A percentile compares a stretch with the other conserved stretches of the same genome.
These are phyloP conservation scores for Penicillium antarcticum DNA, from an alignment of 495 filamentous ascomycete genomes.

Conservation along the genomic window DNA sequence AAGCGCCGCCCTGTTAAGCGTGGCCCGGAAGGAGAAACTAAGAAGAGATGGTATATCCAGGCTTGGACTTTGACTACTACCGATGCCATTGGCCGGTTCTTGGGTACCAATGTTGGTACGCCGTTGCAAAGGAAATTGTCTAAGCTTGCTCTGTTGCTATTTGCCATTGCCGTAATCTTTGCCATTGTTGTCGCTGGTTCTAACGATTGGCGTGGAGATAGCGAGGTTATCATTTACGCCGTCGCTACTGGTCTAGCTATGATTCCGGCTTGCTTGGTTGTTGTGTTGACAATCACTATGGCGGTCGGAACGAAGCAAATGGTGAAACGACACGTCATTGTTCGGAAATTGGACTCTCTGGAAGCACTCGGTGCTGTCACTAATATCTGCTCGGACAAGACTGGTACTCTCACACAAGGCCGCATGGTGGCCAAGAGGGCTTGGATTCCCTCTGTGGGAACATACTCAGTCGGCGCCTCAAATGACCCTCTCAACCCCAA, in stretches of 20 bases:
- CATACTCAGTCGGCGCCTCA: constrained; percentile 56
- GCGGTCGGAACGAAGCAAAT: constrained; percentile 71
- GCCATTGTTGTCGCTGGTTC: constrained; percentile 65
- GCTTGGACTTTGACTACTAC: constrained; percentile 63
- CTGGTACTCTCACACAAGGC: constrained; percentile 69
- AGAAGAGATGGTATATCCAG: constrained; percentile 64
- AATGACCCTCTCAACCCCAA: constrained; percentile 56
- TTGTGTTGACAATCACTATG: constrained; percentile 74
- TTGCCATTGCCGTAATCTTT: constrained; percentile 65
- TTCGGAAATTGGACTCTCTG: constrained; percentile 61
- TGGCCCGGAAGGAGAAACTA: constrained; percentile 52
- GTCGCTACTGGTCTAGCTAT: constrained; percentile 67
- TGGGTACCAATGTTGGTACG: constrained; percentile 68
- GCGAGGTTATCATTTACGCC: constrained; percentile 67
- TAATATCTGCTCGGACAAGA: constrained; percentile 72
- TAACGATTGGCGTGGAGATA: constrained; percentile 55
- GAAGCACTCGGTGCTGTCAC: constrained; percentile 69
- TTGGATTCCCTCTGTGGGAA: constrained; percentile 68
- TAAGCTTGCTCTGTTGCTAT: constrained; percentile 67
- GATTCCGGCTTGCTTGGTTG: constrained; percentile 73
- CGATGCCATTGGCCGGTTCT: constrained; percentile 66
- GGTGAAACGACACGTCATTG: constrained; percentile 66
- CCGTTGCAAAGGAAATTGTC: constrained; percentile 66
- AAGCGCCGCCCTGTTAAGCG: constrained; percentile 53
- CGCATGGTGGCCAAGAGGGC: constrained; percentile 77